These are phyloP conservation scores for Gossypium turneri DNA, from an alignment of 345 rosid genomes.

Conservation along the genomic window DNA sequence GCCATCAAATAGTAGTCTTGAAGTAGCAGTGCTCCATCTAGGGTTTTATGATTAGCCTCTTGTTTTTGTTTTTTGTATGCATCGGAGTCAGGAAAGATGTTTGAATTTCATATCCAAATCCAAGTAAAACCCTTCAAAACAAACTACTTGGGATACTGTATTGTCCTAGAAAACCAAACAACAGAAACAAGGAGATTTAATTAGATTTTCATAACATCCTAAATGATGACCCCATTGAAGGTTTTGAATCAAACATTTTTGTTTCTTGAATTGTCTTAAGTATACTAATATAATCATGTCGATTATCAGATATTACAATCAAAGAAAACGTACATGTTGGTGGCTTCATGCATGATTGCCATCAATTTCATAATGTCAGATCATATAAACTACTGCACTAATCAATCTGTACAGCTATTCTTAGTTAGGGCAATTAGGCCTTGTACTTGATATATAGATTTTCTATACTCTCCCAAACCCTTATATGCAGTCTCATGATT, in stretches of 20 bases:
- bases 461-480: background rate
- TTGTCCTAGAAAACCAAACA: background rate
- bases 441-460: background rate
- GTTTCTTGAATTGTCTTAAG: background rate
- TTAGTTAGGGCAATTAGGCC: slow-evolving; percentile 5
- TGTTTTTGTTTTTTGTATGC: background rate
- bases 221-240: slow-evolving; percentile 12
- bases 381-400: no score
- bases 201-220: slow-evolving; percentile 5
- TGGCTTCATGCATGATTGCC: slow-evolving; percentile 6
- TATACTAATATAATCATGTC: background rate
- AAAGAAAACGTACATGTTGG: background rate
- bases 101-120: background rate
- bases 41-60: background rate
- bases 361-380: background rate
- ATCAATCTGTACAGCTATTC: background rate
- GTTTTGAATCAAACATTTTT: background rate
- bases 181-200: background rate
- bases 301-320: background rate
- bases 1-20: background rate
- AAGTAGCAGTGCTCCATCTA: background rate
- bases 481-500: background rate
- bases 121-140: background rate
- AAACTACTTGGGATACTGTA: no score
- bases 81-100: background rate